These are phyloP conservation scores for Orobanche coerulescens DNA, from an alignment of 257 asterid genomes.

Conservation along the genomic window DNA sequence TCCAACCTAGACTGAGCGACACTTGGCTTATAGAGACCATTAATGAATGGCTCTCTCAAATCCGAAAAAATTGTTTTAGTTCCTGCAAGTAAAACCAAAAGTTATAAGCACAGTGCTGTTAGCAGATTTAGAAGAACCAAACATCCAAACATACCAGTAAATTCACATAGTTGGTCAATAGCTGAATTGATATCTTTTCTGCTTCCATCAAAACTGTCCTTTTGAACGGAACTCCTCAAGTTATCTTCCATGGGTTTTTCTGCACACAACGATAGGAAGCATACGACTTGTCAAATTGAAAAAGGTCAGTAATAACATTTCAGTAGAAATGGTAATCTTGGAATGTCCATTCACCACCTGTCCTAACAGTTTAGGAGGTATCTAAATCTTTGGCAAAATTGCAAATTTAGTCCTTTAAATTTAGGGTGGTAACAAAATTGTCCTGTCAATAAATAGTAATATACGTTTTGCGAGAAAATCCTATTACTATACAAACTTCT, in stretches of 20 bases:
- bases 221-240: slow-evolving; percentile 40
- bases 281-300: slow-evolving; percentile 3
- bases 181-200: slow-evolving; percentile 85
- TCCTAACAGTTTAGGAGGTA: no score
- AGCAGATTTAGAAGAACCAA: slow-evolving; percentile 7
- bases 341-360: background rate
- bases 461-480: no score
- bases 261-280: slow-evolving; percentile 30
- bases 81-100: slow-evolving; percentile 36
- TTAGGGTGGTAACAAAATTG: no score
- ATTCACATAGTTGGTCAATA: slow-evolving; percentile 78
- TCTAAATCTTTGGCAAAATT: no score
- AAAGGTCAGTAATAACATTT: background rate
- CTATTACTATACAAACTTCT: no score
- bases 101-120: slow-evolving; percentile 11
- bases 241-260: slow-evolving; percentile 39
- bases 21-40: slow-evolving; percentile 75
- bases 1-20: slow-evolving; percentile 79
- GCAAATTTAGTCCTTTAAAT: no score
- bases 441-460: no score
- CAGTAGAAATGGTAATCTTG: background rate
- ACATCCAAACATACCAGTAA: slow-evolving; percentile 47
- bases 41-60: slow-evolving; percentile 78
- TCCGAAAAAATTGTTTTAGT: slow-evolving; percentile 89
- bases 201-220: slow-evolving; percentile 89